Percentiles rank a stretch among this genome's conserved stretches.
Evolutionary conservation across 1,284 basidiomycete species (phyloP).

Genomic region (Ceratobasidium sp.): DNA sequence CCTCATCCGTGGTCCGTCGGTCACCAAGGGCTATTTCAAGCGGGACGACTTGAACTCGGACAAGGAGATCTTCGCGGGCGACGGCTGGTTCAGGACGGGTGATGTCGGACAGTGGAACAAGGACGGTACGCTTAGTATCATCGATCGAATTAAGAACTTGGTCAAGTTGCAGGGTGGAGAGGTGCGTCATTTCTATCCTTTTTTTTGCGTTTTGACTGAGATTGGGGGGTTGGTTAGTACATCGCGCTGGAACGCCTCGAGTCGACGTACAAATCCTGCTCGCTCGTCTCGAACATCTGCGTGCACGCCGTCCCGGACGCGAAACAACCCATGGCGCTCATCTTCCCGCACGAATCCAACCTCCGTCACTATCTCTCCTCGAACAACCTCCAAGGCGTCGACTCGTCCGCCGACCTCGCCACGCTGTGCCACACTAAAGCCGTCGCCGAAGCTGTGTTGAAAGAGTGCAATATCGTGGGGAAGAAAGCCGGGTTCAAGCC

Average conservation of each 20-base stretch:
- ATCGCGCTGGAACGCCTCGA: slow-evolving; percentile 94
- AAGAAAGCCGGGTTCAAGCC: slow-evolving; percentile 90
- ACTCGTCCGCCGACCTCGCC: slow-evolving; percentile 60
- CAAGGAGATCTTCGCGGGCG: slow-evolving; percentile 80
- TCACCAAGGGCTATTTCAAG: slow-evolving; percentile 86
- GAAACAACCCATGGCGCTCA: slow-evolving; percentile 88
- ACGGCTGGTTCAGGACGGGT: slow-evolving; percentile 90
- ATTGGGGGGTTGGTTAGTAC: slow-evolving; percentile 69
- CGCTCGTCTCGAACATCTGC: slow-evolving; percentile 86
- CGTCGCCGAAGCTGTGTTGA: slow-evolving; percentile 77
- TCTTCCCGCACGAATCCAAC: slow-evolving; percentile 86
- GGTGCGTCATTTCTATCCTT: slow-evolving; percentile 60
- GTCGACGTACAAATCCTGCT: slow-evolving; percentile 89
- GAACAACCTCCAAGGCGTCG: slow-evolving; percentile 58
- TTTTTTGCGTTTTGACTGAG: slow-evolving; percentile 17
- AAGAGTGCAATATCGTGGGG: slow-evolving; percentile 83
- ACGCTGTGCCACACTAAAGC: slow-evolving; percentile 71
- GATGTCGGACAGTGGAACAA: slow-evolving; percentile 91
- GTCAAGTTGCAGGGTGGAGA: slow-evolving; percentile 89
- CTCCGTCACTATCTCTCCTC: slow-evolving; percentile 68
- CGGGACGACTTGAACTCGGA: slow-evolving; percentile 90
- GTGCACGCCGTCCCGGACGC: slow-evolving; percentile 87
- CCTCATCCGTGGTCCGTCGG: slow-evolving; percentile 82
- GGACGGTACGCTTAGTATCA: slow-evolving; percentile 84
- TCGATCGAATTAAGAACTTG: slow-evolving; percentile 91